Base-by-base conservation (phyloP, 306 rosid species). In the Lablab purpureus region DNA sequence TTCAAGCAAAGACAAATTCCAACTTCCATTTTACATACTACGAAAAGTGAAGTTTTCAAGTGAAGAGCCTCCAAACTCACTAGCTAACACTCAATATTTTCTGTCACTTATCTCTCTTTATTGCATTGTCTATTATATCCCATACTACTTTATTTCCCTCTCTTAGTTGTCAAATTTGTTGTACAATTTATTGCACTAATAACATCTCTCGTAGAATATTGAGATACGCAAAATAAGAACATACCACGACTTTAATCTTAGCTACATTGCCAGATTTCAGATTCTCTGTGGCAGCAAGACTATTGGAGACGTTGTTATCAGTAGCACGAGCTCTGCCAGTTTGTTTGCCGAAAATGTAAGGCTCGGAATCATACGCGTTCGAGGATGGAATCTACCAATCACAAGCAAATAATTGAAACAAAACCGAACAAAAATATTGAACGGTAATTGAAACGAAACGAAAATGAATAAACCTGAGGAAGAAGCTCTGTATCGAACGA, bases 241-340 rank as follows among this genome's bases (percentile, higher is more conserved):
- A 73, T 88, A 93, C 98, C 93, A 93, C 98, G 67, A 93, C 98
- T 93, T 91, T 93, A 58, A 93, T 93, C 87, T 93, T 93, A 54
- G 98, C 98, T 9, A 93, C 95, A 78, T 89, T 80, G 77, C 89
- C 91, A 8, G 93, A 72, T 76, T 87, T 93, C 87, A 87, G 93
- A 83, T 91, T 93, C 76, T 93, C 97, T 10, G 84, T 83, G 40
- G 94, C 86, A 55, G 93, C 86, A 60, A 91, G 75, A 72, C 81
- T 91, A 81, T 84, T 93, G 50, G 86, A 77, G 75, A 93, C 81
- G 37, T 58, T 88, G 88, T 80, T 91, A 27, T 93, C 98, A 25
- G 92, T 55, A 84, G 82, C 85, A 8, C 81, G 89, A 56, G 87
- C 68, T 85, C 85, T 83, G 62, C 86, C 84, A 34, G 73, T 49